Conservation (phyloP, 2,329 filamentous ascomycete species). For the Dactylellina leptospora region DNA sequence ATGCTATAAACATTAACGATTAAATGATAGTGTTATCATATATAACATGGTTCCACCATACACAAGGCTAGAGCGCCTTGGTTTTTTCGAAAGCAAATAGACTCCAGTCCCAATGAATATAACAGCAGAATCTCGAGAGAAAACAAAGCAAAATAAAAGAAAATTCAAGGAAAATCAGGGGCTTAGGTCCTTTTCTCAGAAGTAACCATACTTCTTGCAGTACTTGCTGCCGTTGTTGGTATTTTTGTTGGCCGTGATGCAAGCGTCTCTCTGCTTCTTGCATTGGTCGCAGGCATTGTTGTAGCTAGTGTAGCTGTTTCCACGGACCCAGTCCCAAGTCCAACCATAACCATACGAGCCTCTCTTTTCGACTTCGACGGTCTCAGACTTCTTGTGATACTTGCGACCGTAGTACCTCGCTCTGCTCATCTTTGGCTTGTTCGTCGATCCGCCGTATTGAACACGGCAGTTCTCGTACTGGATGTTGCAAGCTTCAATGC, state of each 20-base stretch:
- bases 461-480: constrained; percentile 52
- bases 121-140: not conserved
- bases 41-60: constrained; percentile 31
- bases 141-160: not conserved
- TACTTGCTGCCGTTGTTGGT: constrained; percentile 24
- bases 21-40: constrained; percentile 39
- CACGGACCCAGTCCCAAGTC: constrained; percentile 36
- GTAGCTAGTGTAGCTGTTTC: constrained; percentile 35
- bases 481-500: constrained; percentile 46
- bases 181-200: constrained; percentile 10
- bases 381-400: constrained; percentile 28
- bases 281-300: constrained; percentile 43
- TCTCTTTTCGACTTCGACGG: constrained; percentile 24
- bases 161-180: not conserved
- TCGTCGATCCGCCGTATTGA: constrained; percentile 46
- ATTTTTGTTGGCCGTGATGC: constrained; percentile 22
- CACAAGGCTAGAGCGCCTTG: not conserved
- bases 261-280: constrained; percentile 46
- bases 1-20: constrained; percentile 45
- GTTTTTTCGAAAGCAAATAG: constrained; percentile 40
- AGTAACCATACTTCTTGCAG: constrained; percentile 47
- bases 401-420: constrained; percentile 12
- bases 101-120: constrained; percentile 46
- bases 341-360: constrained; percentile 14
- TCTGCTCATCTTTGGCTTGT: constrained; percentile 47